Conservation (phyloP, 345 rosid species). For the Euphorbia tirucalli region DNA sequence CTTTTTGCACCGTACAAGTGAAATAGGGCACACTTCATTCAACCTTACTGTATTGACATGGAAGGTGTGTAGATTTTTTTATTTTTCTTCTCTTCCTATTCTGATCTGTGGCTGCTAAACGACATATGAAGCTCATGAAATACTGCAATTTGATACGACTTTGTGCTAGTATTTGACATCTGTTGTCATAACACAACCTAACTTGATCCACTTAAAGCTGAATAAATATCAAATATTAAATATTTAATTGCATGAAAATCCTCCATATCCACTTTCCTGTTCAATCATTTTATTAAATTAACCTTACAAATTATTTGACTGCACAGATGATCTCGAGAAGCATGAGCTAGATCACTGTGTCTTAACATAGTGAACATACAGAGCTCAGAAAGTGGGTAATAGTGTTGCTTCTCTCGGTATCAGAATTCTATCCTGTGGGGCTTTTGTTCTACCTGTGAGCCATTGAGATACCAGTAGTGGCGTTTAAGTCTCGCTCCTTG, state of each 20-base stretch:
- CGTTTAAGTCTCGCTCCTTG: slow-evolving; percentile 9
- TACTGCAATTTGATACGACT: too few relatives aligned
- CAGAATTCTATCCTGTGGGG: slow-evolving; percentile 2
- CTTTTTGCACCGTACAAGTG: slow-evolving; percentile 86
- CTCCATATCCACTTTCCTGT: not conserved
- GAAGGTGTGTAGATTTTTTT: slow-evolving; percentile 9
- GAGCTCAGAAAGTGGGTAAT: not conserved
- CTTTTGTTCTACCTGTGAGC: not conserved
- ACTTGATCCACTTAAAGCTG: not conserved
- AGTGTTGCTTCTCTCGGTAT: not conserved
- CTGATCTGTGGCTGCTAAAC: too few relatives aligned
- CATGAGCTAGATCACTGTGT: not conserved
- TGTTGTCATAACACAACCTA: not conserved
- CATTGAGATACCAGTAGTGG: slow-evolving; percentile 2
- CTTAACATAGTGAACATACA: not conserved
- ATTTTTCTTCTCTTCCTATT: not conserved
- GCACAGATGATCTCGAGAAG: slow-evolving; percentile 5
- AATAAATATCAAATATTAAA: not conserved
- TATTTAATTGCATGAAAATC: not conserved
- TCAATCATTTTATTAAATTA: not conserved
- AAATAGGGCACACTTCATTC: slow-evolving; percentile 9
- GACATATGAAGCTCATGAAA: too few relatives aligned
- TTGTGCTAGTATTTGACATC: not conserved
- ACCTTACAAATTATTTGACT: not conserved
- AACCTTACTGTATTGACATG: slow-evolving; percentile 3